These are phyloP conservation scores for Tephrocybe sp. DNA, from an alignment of 768 basidiomycete species.

Conservation along the genomic window DNA sequence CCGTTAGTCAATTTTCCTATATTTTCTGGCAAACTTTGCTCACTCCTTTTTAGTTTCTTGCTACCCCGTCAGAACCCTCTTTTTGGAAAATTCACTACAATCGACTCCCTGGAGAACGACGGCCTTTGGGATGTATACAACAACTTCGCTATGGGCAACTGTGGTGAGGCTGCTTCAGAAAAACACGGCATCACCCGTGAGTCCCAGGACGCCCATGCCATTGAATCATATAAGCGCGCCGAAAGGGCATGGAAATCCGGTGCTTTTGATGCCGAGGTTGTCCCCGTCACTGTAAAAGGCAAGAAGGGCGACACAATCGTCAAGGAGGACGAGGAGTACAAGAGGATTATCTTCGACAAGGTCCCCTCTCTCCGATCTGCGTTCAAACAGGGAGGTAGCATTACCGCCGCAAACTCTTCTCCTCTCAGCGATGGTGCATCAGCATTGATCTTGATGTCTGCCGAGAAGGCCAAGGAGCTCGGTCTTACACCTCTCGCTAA, in stretches of 20 bases:
- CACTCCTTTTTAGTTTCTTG: slow-evolving; percentile 58
- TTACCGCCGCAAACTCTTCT: slow-evolving; percentile 97
- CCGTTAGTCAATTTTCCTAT: slow-evolving; percentile 65
- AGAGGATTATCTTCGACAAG: slow-evolving; percentile 94
- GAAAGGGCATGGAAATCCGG: slow-evolving; percentile 89
- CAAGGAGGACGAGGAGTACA: slow-evolving; percentile 97
- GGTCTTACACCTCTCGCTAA: slow-evolving; percentile 92
- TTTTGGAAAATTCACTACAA: slow-evolving; percentile 88
- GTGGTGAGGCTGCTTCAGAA: slow-evolving; percentile 82
- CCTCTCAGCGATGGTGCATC: slow-evolving; percentile 95
- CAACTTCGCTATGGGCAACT: slow-evolving; percentile 98
- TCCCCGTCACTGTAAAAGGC: slow-evolving; percentile 86
- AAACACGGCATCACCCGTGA: slow-evolving; percentile 85
- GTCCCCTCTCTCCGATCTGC: slow-evolving; percentile 84
- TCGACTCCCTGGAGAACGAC: slow-evolving; percentile 87
- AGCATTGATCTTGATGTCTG: slow-evolving; percentile 92
- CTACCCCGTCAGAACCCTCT: slow-evolving; percentile 76
- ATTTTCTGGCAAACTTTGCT: background rate
- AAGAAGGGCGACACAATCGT: slow-evolving; percentile 93
- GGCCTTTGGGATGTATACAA: slow-evolving; percentile 98
- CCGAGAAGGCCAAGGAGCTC: slow-evolving; percentile 88
- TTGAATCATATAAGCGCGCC: slow-evolving; percentile 94
- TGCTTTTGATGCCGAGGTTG: slow-evolving; percentile 84
- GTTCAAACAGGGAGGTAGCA: slow-evolving; percentile 86
- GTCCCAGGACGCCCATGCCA: slow-evolving; percentile 85